These are phyloP conservation scores for Elsinoe arachidis DNA, from an alignment of 2,329 filamentous ascomycete species.

Conservation along the genomic window DNA sequence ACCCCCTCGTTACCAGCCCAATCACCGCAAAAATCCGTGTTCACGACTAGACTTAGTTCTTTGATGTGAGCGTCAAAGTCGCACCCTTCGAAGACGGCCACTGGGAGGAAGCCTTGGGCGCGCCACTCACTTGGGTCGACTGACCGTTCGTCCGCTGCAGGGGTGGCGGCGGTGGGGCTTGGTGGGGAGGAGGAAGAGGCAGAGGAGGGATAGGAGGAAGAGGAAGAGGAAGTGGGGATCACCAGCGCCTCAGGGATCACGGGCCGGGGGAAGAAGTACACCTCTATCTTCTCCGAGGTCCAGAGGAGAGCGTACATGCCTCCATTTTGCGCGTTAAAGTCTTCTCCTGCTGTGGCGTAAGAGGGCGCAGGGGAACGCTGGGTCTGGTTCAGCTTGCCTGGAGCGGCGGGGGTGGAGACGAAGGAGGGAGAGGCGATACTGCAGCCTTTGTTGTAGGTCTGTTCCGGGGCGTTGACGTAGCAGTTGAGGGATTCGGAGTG, in stretches of 20 bases:
- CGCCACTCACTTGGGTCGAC: background rate
- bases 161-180: too few species aligned
- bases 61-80: conserved; percentile 62
- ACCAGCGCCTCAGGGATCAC: conserved; percentile 56
- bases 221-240: conserved; percentile 9
- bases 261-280: conserved; percentile 75
- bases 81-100: conserved; percentile 61
- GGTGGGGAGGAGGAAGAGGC: conserved; percentile 41
- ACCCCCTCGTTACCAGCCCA: conserved; percentile 61
- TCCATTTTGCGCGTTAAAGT: conserved; percentile 43
- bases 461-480: conserved; percentile 35
- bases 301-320: conserved; percentile 48
- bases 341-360: conserved; percentile 35
- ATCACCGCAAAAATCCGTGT: conserved; percentile 78
- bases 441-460: conserved; percentile 36
- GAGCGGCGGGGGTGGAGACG: conserved; percentile 34
- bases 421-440: conserved; percentile 25
- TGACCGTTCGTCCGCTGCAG: conserved; percentile 59
- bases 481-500: conserved; percentile 41
- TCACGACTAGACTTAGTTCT: conserved; percentile 66
- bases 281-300: conserved; percentile 60
- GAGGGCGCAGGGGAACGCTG: conserved; percentile 24
- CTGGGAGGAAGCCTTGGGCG: conserved; percentile 36
- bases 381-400: conserved; percentile 20
- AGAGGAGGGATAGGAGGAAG: background rate